Base-by-base conservation (phyloP, 768 basidiomycete genomes). In the Amanita fuliginea region DNA sequence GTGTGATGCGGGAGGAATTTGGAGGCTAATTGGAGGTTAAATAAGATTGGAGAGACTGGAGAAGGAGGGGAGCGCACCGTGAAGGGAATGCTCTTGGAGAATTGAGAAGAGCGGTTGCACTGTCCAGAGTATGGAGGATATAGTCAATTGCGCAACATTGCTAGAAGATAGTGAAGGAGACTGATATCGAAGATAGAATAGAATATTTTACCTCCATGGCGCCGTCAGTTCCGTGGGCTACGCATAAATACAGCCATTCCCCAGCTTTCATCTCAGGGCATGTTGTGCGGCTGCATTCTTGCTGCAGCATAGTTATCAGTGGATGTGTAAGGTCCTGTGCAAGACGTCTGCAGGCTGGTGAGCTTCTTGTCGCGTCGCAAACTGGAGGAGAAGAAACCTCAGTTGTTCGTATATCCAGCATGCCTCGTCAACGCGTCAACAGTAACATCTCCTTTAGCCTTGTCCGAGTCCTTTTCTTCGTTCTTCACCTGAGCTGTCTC, bases 251-350 rank as follows among this genome's bases (percentile, higher is more conserved):
- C 24, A 90, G 74, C 95, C 95, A 97, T 70, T 97, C 91, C 49
- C 89, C 90, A n/a, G 94, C 93, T 64, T 94, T 94, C 95, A 99
- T 99, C 67, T 95, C 85, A 1, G 93, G 90, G 71, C 95, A 99
- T 8, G 84, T 78, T 32, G 75, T 67, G 33, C 88, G 79, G 10
- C 83, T 89, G 61, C 94, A 98, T 62, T 90, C 88, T 56, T 84
- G 81, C 61, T 92, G 90, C 35, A 93, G 68, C 60, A 80, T 81
- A 1, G 85, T 87, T 41, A 94, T 86, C 36, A 92, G 72, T 4
- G 90, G 89, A 57, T 90, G 83, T 0, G 86, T 81, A 28, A 94
- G 72, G 62, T 94, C 91, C 64, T 89, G 86, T 5, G 89, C 87
- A 9, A 94, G 77, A 18, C 91, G 87, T 59, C 90, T 93, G 47